Conservation (phyloP, 768 basidiomycete genomes). For the Dioszegia crocea region DNA sequence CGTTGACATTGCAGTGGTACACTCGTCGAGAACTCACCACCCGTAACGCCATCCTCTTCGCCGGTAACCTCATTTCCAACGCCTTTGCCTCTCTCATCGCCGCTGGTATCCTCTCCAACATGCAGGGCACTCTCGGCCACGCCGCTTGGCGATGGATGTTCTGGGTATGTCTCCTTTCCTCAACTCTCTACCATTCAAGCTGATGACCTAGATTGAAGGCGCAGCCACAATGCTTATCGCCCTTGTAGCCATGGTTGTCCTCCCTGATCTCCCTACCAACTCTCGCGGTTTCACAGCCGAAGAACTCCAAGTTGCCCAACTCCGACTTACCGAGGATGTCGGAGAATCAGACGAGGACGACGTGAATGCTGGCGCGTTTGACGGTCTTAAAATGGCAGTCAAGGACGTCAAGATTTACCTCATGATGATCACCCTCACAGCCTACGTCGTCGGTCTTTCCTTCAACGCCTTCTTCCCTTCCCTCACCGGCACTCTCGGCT, state of each 20-base stretch:
- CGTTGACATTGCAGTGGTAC: conserved; percentile 32
- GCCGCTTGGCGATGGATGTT: conserved; percentile 71
- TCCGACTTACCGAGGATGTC: conserved; percentile 40
- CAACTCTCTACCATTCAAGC: not conserved
- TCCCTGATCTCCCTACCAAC: conserved; percentile 45
- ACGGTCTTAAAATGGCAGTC: conserved; percentile 61
- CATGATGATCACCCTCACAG: conserved; percentile 62
- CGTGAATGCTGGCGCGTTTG: conserved; percentile 46
- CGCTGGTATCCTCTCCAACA: conserved; percentile 65
- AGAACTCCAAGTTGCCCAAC: conserved; percentile 42
- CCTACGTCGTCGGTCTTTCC: conserved; percentile 58
- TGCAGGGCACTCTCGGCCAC: conserved; percentile 66
- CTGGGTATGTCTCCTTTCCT: conserved; percentile 50
- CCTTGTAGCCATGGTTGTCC: conserved; percentile 62
- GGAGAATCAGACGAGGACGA: conserved; percentile 57
- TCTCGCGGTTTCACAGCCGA: conserved; percentile 44
- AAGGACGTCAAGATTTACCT: conserved; percentile 77
- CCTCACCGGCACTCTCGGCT: conserved; percentile 62
- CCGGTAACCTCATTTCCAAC: conserved; percentile 64
- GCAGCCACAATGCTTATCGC: conserved; percentile 62
- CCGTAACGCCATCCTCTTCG: conserved; percentile 41
- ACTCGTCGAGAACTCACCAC: conserved; percentile 37
- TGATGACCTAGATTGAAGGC: conserved; percentile 62
- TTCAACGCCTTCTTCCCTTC: conserved; percentile 69
- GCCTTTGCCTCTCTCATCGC: conserved; percentile 75